These are phyloP conservation scores for Cladophialophora carrionii DNA, from an alignment of 2,329 filamentous ascomycete genomes.

Conservation along the genomic window DNA sequence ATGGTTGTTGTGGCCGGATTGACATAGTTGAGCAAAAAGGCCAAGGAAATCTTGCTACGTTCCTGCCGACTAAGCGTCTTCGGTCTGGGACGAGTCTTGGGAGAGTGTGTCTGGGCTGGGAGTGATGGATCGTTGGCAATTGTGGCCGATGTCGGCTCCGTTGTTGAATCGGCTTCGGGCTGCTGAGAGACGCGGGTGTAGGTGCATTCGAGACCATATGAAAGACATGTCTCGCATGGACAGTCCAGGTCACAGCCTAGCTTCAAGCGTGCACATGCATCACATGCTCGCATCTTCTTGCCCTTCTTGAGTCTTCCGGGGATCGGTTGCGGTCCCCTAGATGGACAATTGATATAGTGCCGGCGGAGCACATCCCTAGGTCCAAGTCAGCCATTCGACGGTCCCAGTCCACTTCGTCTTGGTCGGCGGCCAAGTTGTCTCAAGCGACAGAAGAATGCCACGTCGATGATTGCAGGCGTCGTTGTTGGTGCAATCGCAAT, in stretches of 20 bases:
- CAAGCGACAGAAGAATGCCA: neutral
- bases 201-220: slow-evolving; percentile 19
- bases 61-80: slow-evolving; percentile 2
- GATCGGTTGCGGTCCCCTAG: slow-evolving; percentile 15
- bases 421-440: neutral
- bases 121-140: neutral
- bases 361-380: slow-evolving; percentile 21
- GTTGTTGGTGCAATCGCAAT: neutral
- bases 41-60: slow-evolving; percentile 12
- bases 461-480: neutral
- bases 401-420: neutral
- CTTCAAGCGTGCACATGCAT: slow-evolving; percentile 20
- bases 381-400: neutral
- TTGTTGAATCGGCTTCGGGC: neutral
- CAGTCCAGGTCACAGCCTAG: slow-evolving; percentile 17
- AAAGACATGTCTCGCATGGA: slow-evolving; percentile 21
- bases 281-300: slow-evolving; percentile 19
- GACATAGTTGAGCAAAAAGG: slow-evolving; percentile 19
- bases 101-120: neutral
- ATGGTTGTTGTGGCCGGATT: slow-evolving; percentile 15
- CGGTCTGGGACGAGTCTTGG: neutral
- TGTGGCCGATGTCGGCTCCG: neutral
- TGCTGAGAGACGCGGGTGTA: slow-evolving; percentile 8
- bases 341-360: slow-evolving; percentile 20
- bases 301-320: slow-evolving; percentile 20